Evolutionary conservation across 176 grass and related monocot species (phyloP), one percentile per base, ranked within the genome.

Genomic region (Ensete glaucum): DNA sequence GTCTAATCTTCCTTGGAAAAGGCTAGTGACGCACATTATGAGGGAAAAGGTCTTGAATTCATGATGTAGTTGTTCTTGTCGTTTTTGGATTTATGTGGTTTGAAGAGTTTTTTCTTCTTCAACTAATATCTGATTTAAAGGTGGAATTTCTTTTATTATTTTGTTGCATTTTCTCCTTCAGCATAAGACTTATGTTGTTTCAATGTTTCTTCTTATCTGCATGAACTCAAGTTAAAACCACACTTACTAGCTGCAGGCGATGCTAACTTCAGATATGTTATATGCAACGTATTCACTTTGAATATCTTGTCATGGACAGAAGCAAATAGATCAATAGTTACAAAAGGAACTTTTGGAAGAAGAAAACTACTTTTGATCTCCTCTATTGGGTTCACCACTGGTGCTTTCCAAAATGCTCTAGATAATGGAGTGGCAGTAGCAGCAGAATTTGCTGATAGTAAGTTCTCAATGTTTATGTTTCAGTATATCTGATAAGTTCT

Each of bases 391-490:
- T 80, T 85, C 22, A 64, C 74, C 19, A 21, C 84, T 73, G 81
- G 74, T 34, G 81, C 80, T 70, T 82, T 85, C 15, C 78, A 91
- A 56, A 75, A 87, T 67, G 62, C 49, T 66, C 21, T 85, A 53
- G 82, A 77, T 71, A 75, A 77, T 24, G 82, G 72, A 78, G 62
- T 50, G 6, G 90, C 88, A 24, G 82, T 76, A 80, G 90, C 94
- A 77, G 64, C 81, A n/a, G 80, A 85, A 74, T 98, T 82, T 87
- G 81, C 90, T 76, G 94, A 98, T 79, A 88, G 94, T 93, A 73
- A 91, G 90, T 93, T 17, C 53, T 75, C 76, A 48, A n/a, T 21
- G 9, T 51, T 70, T 69, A 19, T 50, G 14, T 14, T 1, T 85
- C n/a, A 25, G 34, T 43, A 1, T 50, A 13, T 23, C 1, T 26